A percentile compares a stretch with the other conserved stretches of the same genome.
phyloP scores from a whole-genome alignment of 129 eudicot species.

The Chrysanthemum lavandulifolium region DNA sequence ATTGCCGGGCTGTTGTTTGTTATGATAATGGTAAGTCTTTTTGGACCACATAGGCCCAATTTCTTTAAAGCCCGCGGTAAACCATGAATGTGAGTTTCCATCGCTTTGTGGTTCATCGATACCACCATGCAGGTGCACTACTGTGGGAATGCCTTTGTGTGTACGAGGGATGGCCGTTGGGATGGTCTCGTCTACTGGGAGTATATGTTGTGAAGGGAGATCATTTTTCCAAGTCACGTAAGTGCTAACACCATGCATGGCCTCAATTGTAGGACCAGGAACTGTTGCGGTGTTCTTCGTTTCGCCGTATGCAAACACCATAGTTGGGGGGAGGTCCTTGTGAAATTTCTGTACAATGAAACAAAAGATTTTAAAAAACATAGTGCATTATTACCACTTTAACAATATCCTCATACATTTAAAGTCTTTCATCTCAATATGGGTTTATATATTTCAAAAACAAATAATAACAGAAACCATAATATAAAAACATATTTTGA shows the following conservation, averaged over 20 bases:
- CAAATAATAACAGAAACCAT: too few relatives aligned
- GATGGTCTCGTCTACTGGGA: slow-evolving; percentile 90
- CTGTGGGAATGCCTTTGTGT: slow-evolving; percentile 71
- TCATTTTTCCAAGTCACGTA: slow-evolving; percentile 62
- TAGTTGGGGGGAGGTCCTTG: slow-evolving; percentile 67
- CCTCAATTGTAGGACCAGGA: slow-evolving; percentile 94
- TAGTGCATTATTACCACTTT: too few relatives aligned
- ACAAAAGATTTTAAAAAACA: neutral
- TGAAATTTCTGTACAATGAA: slow-evolving; percentile 71
- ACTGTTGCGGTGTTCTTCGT: too few relatives aligned
- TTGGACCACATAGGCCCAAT: slow-evolving; percentile 70
- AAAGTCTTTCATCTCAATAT: too few relatives aligned
- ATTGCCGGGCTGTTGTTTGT: slow-evolving; percentile 73
- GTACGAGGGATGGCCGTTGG: slow-evolving; percentile 68
- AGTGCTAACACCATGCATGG: slow-evolving; percentile 68
- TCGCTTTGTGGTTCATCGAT: slow-evolving; percentile 83
- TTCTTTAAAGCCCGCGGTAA: slow-evolving; percentile 53
- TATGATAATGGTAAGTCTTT: slow-evolving; percentile 65
- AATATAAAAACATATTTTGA: too few relatives aligned
- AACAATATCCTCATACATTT: too few relatives aligned
- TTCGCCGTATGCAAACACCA: slow-evolving; percentile 66
- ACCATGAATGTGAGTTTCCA: slow-evolving; percentile 73
- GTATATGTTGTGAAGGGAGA: slow-evolving; percentile 81
- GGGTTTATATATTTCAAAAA: too few relatives aligned
- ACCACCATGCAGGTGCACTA: slow-evolving; percentile 92